Evolutionary conservation across 441 rosid species (phyloP).

Genomic region (Melastoma candidum): DNA sequence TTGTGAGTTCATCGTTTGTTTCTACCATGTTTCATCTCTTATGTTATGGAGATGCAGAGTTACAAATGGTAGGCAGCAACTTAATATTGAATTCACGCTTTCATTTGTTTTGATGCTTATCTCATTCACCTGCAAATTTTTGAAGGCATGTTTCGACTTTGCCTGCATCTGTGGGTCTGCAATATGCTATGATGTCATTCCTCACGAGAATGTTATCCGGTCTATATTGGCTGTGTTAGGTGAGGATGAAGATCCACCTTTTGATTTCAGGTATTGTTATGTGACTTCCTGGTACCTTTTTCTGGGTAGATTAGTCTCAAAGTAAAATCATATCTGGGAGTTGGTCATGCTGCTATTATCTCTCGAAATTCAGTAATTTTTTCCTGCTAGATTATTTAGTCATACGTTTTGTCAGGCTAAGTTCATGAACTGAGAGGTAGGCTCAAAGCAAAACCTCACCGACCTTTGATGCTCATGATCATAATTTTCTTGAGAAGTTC

Average conservation of each 20-base stretch:
- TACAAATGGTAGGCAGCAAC: constrained; percentile 75
- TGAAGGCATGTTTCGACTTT: constrained; percentile 95
- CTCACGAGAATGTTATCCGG: constrained; percentile 60
- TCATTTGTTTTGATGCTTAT: constrained; percentile 21
- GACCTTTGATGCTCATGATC: too few species aligned
- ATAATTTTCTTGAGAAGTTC: too few species aligned
- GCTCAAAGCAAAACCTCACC: too few species aligned
- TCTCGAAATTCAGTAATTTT: too few species aligned
- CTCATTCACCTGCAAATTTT: constrained; percentile 43
- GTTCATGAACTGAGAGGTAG: too few species aligned
- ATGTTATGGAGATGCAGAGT: constrained; percentile 69
- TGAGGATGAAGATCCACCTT: constrained; percentile 60
- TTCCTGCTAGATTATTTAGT: too few species aligned
- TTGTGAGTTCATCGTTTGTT: constrained; percentile 54
- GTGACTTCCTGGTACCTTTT: constrained; percentile 5
- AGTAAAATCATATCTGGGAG: too few species aligned
- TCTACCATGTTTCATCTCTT: constrained; percentile 67
- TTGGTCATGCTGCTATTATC: too few species aligned
- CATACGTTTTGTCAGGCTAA: too few species aligned
- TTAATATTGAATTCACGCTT: constrained; percentile 12
- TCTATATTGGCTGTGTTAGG: constrained; percentile 68
- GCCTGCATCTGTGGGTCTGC: constrained; percentile 66
- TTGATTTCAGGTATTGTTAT: constrained; percentile 61
- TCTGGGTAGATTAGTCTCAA: not conserved
- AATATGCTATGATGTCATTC: constrained; percentile 55